phyloP scores from a whole-genome alignment of 2,329 filamentous ascomycete genomes.

The Lachnum nothofagi region DNA sequence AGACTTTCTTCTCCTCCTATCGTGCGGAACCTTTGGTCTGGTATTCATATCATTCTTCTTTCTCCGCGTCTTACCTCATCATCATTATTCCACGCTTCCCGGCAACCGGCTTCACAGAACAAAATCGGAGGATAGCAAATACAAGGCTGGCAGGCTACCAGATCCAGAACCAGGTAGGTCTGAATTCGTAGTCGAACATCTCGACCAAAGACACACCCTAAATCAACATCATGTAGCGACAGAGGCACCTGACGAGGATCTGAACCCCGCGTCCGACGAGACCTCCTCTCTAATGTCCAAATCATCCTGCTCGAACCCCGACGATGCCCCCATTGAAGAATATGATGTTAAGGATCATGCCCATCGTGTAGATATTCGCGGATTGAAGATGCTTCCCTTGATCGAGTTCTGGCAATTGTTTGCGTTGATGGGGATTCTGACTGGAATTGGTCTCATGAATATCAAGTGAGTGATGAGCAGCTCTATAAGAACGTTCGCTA shows the following conservation, averaged over 20 bases:
- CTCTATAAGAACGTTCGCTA: not conserved
- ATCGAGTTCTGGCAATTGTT: conserved; percentile 90
- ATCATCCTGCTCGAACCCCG: conserved; percentile 43
- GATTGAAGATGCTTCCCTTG: conserved; percentile 64
- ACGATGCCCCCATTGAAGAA: conserved; percentile 43
- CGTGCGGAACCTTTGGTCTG: conserved; percentile 71
- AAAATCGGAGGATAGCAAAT: conserved; percentile 41
- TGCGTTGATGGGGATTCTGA: conserved; percentile 79
- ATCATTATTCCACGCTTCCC: conserved; percentile 39
- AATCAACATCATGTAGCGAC: conserved; percentile 28
- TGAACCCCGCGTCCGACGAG: conserved; percentile 50
- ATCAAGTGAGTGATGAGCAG: conserved; percentile 71
- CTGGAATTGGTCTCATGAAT: conserved; percentile 93
- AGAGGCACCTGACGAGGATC: conserved; percentile 27
- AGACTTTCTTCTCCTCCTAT: conserved; percentile 73
- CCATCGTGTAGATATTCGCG: conserved; percentile 86
- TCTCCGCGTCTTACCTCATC: conserved; percentile 64
- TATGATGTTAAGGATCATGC: conserved; percentile 62
- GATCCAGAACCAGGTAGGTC: conserved; percentile 63
- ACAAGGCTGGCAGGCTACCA: conserved; percentile 36
- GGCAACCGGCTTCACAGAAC: conserved; percentile 39
- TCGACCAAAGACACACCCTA: conserved; percentile 28
- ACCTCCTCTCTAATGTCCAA: conserved; percentile 74
- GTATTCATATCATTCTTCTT: conserved; percentile 79
- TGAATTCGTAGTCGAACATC: conserved; percentile 30